phyloP scores from a whole-genome alignment of 2,329 filamentous ascomycete genomes.

The Atkinsonella texensis region DNA sequence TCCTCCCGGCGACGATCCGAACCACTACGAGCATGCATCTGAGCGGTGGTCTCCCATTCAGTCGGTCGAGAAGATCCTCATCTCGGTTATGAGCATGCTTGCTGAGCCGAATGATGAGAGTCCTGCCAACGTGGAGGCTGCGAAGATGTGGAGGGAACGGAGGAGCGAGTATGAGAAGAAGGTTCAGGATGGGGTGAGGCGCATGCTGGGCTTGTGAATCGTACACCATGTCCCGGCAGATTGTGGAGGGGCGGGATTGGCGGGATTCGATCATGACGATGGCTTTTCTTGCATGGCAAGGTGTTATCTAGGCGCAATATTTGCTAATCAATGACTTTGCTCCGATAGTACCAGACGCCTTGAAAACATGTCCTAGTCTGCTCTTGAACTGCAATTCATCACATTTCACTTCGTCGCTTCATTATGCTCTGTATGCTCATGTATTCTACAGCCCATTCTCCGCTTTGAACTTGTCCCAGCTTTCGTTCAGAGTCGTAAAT shows the following conservation, averaged over 20 bases:
- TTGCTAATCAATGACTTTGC: neutral
- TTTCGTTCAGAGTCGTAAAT: conserved; percentile 58
- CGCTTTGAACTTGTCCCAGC: conserved; percentile 61
- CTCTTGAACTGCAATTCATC: neutral
- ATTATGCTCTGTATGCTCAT: neutral
- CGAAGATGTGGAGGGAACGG: conserved; percentile 88
- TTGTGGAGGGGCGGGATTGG: neutral
- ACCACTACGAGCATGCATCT: conserved; percentile 93
- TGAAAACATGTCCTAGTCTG: neutral
- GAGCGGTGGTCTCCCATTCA: conserved; percentile 97
- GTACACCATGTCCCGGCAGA: neutral
- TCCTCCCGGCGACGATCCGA: conserved; percentile 90
- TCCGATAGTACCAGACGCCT: neutral
- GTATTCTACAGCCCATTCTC: conserved; percentile 48
- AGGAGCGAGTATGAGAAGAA: conserved; percentile 73
- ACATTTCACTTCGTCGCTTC: neutral
- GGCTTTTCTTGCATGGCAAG: neutral
- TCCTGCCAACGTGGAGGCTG: conserved; percentile 90
- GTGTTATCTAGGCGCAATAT: conserved; percentile 10
- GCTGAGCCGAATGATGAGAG: conserved; percentile 96
- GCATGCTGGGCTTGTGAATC: conserved; percentile 59
- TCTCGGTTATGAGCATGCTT: conserved; percentile 96
- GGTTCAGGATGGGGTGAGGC: conserved; percentile 71
- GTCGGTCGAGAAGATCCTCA: conserved; percentile 93
- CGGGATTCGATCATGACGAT: neutral